phyloP scores from a whole-genome alignment of 495 filamentous ascomycete species.

The Hypoxylon lienhwacheense region DNA sequence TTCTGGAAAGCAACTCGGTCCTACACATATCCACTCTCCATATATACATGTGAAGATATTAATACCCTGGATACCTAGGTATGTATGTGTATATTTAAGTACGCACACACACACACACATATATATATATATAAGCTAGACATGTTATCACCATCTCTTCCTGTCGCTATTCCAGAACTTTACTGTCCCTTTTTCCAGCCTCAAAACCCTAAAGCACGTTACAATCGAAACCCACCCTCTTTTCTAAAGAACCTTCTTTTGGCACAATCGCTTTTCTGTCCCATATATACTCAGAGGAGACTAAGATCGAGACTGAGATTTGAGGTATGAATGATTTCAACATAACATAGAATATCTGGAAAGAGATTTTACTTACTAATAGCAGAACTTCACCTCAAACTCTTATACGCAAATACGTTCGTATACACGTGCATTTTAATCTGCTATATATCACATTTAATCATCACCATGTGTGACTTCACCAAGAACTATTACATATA shows the following conservation, averaged over 20 bases:
- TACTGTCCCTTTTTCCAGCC: slow-evolving; percentile 10
- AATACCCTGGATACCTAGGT: too few relatives aligned
- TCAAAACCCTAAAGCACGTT: slow-evolving; percentile 4
- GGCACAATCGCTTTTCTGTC: not conserved
- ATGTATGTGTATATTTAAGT: not conserved
- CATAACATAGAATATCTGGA: too few relatives aligned
- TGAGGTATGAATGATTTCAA: too few relatives aligned
- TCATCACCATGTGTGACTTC: slow-evolving; percentile 70
- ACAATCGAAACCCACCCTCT: slow-evolving; percentile 4
- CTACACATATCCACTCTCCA: slow-evolving; percentile 22
- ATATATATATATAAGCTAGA: slow-evolving; percentile 31
- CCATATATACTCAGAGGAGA: too few relatives aligned
- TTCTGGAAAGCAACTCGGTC: slow-evolving; percentile 28
- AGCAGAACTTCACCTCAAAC: slow-evolving; percentile 1
- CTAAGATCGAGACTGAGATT: too few relatives aligned
- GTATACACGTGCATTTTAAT: not conserved
- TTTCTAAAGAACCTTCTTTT: slow-evolving; percentile 6
- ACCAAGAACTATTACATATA: slow-evolving; percentile 79
- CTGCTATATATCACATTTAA: slow-evolving; percentile 5
- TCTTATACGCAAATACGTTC: slow-evolving; percentile 8
- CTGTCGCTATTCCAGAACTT: slow-evolving; percentile 14
- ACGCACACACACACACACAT: slow-evolving; percentile 20
- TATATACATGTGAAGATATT: slow-evolving; percentile 3
- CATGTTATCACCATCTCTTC: slow-evolving; percentile 28
- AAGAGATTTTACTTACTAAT: too few relatives aligned